Evolutionary conservation across 2,329 filamentous ascomycete genomes (phyloP), one percentile per base, ranked within the genome.

Genomic region (Ophiostoma sp.): DNA sequence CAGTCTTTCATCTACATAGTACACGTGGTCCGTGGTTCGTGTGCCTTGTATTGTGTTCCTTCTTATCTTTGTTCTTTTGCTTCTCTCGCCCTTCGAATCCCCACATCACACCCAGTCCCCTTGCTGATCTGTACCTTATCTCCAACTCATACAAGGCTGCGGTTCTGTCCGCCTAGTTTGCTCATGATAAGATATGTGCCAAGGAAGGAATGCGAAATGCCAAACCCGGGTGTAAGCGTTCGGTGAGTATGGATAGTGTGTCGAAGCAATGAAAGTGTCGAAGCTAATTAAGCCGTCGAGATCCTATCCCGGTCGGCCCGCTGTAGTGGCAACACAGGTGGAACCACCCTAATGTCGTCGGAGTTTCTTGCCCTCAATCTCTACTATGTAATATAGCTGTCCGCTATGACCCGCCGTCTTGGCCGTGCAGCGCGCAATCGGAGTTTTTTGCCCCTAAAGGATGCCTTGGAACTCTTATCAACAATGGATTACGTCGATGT

Each of bases 281-380:
- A 31, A 57, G n/a, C 52, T 15, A 57, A 15, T 27, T 4, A 11
- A 13, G n/a, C 52, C 52, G 5, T 27, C n/a, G 3, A n/a, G 44
- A 48, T 48, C 44, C 39, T 31, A 41, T 15, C 15, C 39, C n/a
- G n/a, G n/a, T n/a, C n/a, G n/a, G 39, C 39, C 39, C 41, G 15
- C 44, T 48, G 44, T 17, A 20, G 44, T 48, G 44, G 17, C 17
- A n/a, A 7, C 44, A 5, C 17, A 20, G 5, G 44, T 48, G 44
- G 44, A 48, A 13, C 52, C 23, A 31, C 10, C 7, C n/a, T 57
- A 11, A 11, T 27, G 10, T 17, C 52, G 23, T 57, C 52, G 52
- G 52, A 57, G 52, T 57, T n/a, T 57, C n/a, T n/a, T 57, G 52
- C 52, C 52, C 52, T 48, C 41, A n/a, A 17, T 48, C 44, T 20